Conservation (phyloP, 2,329 filamentous ascomycete species). For the Scedosporium aurantiacum region DNA sequence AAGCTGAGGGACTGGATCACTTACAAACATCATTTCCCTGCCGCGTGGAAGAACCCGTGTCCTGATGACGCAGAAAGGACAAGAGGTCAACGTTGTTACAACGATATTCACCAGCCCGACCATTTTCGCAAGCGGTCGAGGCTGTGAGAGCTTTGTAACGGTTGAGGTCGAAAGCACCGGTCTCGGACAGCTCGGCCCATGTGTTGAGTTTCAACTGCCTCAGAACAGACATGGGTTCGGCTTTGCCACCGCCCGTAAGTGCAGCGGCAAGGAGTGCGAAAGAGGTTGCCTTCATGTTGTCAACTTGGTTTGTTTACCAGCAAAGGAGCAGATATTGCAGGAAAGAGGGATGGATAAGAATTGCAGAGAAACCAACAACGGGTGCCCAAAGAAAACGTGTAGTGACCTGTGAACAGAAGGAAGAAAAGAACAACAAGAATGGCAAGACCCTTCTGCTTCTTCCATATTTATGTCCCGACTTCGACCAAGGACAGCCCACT, state of each 20-base stretch:
- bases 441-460: no score
- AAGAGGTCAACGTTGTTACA: conserved; percentile 27
- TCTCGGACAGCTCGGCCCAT: background rate
- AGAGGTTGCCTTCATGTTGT: background rate
- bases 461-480: background rate
- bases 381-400: no score
- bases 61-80: conserved; percentile 26
- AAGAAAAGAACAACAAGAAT: no score
- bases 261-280: background rate
- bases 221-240: background rate
- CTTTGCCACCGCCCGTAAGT: background rate
- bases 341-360: background rate
- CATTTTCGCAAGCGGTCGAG: conserved; percentile 17
- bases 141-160: conserved; percentile 7
- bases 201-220: background rate
- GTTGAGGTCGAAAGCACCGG: conserved; percentile 12
- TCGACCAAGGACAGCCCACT: background rate
- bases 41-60: conserved; percentile 24
- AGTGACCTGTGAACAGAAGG: no score
- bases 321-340: background rate
- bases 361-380: no score
- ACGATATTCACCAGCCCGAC: conserved; percentile 22
- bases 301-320: background rate
- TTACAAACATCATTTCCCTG: conserved; percentile 25
- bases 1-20: background rate